A percentile compares a stretch with the other conserved stretches of the same genome.
phyloP scores from a whole-genome alignment of 108 stramenopile species.

The Pseudonitzschia multistriata region DNA sequence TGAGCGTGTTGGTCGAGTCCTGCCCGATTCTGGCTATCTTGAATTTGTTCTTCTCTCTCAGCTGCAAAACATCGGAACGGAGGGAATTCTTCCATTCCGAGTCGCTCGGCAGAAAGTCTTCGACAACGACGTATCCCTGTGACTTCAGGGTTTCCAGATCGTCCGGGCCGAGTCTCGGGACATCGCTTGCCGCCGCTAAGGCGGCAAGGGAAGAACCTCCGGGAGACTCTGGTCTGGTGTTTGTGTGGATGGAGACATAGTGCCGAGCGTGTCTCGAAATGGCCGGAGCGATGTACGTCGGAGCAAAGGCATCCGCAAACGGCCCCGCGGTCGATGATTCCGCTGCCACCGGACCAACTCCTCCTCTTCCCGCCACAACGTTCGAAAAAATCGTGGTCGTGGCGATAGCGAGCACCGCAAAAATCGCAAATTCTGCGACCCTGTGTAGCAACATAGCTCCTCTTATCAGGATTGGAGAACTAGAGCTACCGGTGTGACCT shows the following conservation, averaged over 20 bases:
- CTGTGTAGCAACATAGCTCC: background rate
- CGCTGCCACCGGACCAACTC: too few species aligned
- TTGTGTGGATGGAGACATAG: background rate
- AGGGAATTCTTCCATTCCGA: constrained; percentile 48
- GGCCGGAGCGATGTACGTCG: background rate
- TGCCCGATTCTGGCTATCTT: constrained; percentile 70
- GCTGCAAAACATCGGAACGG: constrained; percentile 45
- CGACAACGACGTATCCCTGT: constrained; percentile 60
- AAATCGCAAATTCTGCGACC: background rate
- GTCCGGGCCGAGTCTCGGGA: constrained; percentile 3
- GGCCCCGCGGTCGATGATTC: background rate
- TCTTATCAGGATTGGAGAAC: background rate
- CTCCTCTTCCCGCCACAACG: background rate
- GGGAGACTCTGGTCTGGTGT: background rate
- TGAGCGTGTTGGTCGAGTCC: constrained; percentile 59
- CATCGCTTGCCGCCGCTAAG: background rate
- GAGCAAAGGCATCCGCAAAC: background rate
- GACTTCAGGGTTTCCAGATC: constrained; percentile 38
- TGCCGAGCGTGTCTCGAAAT: background rate
- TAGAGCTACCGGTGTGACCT: background rate
- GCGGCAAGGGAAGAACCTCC: background rate
- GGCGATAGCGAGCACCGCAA: background rate
- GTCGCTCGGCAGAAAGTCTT: constrained; percentile 46
- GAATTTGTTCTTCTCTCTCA: constrained; percentile 51
- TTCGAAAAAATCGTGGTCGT: background rate